These are phyloP conservation scores for Cladophialophora exuberans DNA, from an alignment of 2,329 filamentous ascomycete species.

Conservation along the genomic window DNA sequence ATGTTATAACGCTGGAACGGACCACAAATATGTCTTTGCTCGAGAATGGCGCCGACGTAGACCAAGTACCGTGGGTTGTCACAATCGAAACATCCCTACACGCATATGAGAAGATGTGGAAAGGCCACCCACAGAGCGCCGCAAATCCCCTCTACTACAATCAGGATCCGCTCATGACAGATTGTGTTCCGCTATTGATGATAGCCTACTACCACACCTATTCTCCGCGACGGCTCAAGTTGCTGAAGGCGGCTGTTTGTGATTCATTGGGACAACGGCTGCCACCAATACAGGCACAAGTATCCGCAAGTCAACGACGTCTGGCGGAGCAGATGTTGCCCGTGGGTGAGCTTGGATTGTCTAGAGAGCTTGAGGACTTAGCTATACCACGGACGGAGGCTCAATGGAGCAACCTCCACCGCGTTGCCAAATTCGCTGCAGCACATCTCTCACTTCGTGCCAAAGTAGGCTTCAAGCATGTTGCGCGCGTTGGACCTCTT, in stretches of 20 bases:
- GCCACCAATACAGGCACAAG: neutral
- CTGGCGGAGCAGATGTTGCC: neutral
- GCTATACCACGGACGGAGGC: neutral
- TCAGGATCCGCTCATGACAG: neutral
- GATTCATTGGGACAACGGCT: neutral
- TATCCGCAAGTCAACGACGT: neutral
- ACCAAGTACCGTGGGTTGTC: neutral
- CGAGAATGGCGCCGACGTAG: neutral
- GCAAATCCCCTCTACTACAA: neutral
- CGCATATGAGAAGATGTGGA: neutral
- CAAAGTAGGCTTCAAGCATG: neutral
- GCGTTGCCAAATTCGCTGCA: neutral
- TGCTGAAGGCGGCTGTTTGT: neutral
- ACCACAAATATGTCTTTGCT: neutral
- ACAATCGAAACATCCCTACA: neutral
- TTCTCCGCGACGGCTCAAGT: neutral
- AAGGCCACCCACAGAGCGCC: neutral
- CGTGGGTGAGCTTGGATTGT: neutral
- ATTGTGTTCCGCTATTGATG: neutral
- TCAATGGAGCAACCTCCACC: neutral
- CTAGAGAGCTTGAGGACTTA: neutral
- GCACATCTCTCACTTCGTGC: neutral
- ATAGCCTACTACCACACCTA: neutral
- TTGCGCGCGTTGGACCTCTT: neutral
- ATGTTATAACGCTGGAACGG: neutral